Conservation (phyloP, 345 rosid genomes). For the Conringia planisiliqua region DNA sequence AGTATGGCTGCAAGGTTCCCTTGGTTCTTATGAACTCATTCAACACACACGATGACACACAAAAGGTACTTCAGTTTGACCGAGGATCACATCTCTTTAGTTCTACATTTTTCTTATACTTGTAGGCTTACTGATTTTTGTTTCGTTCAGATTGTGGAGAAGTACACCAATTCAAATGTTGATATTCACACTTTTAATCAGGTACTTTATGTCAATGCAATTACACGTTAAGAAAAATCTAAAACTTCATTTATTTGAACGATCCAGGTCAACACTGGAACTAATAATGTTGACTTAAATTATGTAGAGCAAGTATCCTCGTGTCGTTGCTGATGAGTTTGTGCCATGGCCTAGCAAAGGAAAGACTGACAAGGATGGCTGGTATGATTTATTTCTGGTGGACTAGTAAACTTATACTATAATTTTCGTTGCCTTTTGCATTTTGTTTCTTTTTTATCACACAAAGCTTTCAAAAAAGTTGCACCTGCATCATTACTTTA, state of each 20-base stretch:
- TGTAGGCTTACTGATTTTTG: background rate
- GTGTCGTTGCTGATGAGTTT: conserved; percentile 73
- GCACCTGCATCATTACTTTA: background rate
- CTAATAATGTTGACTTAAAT: background rate
- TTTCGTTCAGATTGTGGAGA: conserved; percentile 63
- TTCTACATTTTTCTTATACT: background rate
- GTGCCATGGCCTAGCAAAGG: conserved; percentile 83
- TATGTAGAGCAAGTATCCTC: conserved; percentile 89
- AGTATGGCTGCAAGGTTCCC: conserved; percentile 84
- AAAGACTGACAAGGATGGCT: conserved; percentile 82
- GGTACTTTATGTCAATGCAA: conserved; percentile 52
- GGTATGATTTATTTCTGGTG: conserved; percentile 45
- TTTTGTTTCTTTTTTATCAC: background rate
- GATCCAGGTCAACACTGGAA: conserved; percentile 36
- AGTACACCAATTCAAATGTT: conserved; percentile 67
- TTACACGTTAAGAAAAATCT: conserved; percentile 30
- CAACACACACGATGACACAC: conserved; percentile 93
- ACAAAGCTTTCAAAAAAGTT: background rate
- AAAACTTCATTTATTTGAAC: background rate
- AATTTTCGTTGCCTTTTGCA: background rate
- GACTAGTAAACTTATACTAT: background rate
- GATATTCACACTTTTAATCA: conserved; percentile 89
- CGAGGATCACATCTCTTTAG: background rate
- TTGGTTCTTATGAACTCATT: conserved; percentile 95
- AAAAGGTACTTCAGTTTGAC: conserved; percentile 47